Evolutionary conservation across 148 eudicot genomes (phyloP).

Genomic region (Heliosperma pusillum): DNA sequence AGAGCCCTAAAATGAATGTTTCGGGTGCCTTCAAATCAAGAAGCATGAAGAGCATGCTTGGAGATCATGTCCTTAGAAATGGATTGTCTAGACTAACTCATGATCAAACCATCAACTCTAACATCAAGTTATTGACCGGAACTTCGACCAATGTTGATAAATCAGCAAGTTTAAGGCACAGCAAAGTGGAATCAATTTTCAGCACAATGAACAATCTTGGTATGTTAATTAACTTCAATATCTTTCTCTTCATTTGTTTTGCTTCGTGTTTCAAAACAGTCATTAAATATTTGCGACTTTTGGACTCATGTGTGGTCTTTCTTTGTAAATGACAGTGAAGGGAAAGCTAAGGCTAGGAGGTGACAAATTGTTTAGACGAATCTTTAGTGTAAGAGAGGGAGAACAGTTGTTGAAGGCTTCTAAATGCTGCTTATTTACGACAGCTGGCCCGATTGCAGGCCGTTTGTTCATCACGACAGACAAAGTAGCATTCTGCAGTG

Average conservation of each 20-base stretch:
- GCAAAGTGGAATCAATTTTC: conserved; percentile 4
- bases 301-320: neutral
- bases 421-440: conserved; percentile 19
- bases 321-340: conserved; percentile 7
- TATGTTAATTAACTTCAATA: neutral
- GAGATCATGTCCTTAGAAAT: conserved; percentile 19
- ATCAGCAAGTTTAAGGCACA: neutral
- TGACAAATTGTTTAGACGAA: conserved; percentile 17
- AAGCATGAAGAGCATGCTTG: conserved; percentile 26
- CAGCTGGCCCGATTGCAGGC: conserved; percentile 24
- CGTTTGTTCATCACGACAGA: conserved; percentile 26
- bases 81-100: conserved; percentile 7
- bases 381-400: conserved; percentile 25
- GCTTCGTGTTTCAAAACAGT: neutral
- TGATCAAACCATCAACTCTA: neutral
- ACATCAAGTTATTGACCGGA: conserved; percentile 8
- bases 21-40: conserved; percentile 17
- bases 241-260: neutral
- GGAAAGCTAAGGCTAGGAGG: conserved; percentile 27
- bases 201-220: conserved; percentile 21
- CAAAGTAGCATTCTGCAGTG: conserved; percentile 30
- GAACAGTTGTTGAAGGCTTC: conserved; percentile 24
- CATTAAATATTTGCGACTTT: neutral
- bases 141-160: neutral
- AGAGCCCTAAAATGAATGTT: neutral